Evolutionary conservation across 495 filamentous ascomycete species (phyloP).

Genomic region (Corynascus novoguineensis): DNA sequence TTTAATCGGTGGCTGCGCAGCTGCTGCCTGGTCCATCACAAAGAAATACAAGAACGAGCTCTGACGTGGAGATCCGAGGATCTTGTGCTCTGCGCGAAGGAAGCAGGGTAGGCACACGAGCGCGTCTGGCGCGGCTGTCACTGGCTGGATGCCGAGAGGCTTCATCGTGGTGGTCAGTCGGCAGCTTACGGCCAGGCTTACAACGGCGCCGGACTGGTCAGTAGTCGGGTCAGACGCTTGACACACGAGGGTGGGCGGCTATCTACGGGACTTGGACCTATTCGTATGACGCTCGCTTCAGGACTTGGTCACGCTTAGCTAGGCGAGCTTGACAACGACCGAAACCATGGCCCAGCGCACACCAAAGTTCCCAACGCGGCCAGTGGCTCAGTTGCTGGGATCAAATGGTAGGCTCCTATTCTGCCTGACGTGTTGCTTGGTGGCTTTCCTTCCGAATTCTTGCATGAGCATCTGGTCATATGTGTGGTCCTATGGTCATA

Average conservation of each 20-base stretch:
- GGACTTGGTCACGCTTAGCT: not conserved
- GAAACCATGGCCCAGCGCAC: slow-evolving; percentile 2
- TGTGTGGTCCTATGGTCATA: no score
- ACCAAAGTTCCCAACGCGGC: slow-evolving; percentile 34
- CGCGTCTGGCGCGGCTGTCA: not conserved
- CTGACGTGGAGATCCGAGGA: not conserved
- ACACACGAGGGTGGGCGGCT: slow-evolving; percentile 1
- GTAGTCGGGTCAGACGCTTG: not conserved
- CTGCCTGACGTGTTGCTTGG: not conserved
- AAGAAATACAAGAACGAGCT: not conserved
- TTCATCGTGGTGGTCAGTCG: not conserved
- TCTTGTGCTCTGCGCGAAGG: not conserved
- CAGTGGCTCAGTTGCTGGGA: slow-evolving; percentile 40
- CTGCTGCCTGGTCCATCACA: not conserved
- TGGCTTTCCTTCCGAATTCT: not conserved
- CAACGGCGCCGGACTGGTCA: not conserved
- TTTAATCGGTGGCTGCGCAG: not conserved
- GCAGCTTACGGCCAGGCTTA: not conserved
- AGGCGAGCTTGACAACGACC: not conserved
- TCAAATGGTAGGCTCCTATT: slow-evolving; percentile 27
- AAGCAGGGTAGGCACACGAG: not conserved
- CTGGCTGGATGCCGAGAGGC: not conserved
- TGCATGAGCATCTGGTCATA: not conserved
- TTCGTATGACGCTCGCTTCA: not conserved
- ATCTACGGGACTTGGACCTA: not conserved